Base-by-base conservation (phyloP, 495 filamentous ascomycete genomes). In the Penicillium simplicissimum region DNA sequence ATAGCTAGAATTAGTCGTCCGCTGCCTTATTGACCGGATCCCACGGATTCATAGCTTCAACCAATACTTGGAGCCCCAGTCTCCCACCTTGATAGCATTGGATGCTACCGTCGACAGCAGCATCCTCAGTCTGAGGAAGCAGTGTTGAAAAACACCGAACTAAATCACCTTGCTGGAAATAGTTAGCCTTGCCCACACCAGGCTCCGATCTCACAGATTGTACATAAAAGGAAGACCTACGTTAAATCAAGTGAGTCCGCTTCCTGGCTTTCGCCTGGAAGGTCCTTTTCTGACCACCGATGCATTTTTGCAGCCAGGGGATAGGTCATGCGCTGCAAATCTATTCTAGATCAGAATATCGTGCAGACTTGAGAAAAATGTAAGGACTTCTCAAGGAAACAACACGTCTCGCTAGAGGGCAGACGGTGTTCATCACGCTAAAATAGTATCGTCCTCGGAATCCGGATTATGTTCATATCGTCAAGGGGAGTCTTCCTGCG, bases 241-340 rank as follows among this genome's bases (percentile, higher is more conserved):
- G 66, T 96, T 96, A 72, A 96, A 96, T 92, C 92, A 95, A 2
- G 92, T 96, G 74, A 96, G 77, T 3, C 93, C 93, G 74, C 88
- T 96, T 58, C 76, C 72, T 4, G 89, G 89, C 25, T 74, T 83
- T 48, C 87, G 76, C 77, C 85, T n/a, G n/a, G n/a, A 84, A 17
- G 73, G 71, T 1, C 87, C 86, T n/a, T 51, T 78, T 79, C 34
- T 85, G 61, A 9, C 85, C 83, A 23, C 87, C 83, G 57, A 81
- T 85, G 61, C 85, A 88, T 54, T 77, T 82, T 61, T 84, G 83
- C 57, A 88, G 74, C 82, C 85, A 88, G 88, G n/a, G n/a, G n/a
- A n/a, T n/a, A n/a, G n/a, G n/a, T n/a, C n/a, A n/a, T n/a, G n/a
- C n/a, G n/a, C n/a, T n/a, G n/a, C n/a, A n/a, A n/a, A n/a, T n/a